Evolutionary conservation across 2,329 filamentous ascomycete species (phyloP).

Genomic region (Cladophialophora exuberans): DNA sequence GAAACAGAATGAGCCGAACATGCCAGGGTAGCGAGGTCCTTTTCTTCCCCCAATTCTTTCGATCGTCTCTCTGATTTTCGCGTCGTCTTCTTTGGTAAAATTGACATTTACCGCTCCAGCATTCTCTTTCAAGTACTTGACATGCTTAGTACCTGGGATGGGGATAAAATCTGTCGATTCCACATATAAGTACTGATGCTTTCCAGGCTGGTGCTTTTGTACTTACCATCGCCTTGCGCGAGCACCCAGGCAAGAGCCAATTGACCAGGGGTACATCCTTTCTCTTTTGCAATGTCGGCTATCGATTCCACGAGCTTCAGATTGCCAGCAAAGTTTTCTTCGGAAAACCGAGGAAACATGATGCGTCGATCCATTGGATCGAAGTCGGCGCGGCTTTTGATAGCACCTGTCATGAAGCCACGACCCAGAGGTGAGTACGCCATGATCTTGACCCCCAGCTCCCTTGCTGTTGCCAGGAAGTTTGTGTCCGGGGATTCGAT

Average conservation of each 20-base stretch:
- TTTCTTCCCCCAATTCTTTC: constrained; percentile 12
- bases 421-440: constrained; percentile 48
- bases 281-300: constrained; percentile 53
- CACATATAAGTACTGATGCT: background rate
- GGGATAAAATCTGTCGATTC: constrained; percentile 56
- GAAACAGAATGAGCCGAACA: constrained; percentile 2
- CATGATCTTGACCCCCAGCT: constrained; percentile 45
- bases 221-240: constrained; percentile 54
- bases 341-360: constrained; percentile 52
- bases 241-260: constrained; percentile 67
- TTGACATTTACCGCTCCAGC: constrained; percentile 16
- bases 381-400: constrained; percentile 45
- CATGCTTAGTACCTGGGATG: constrained; percentile 59
- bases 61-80: constrained; percentile 14
- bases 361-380: constrained; percentile 51
- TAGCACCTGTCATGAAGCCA: constrained; percentile 48
- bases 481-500: constrained; percentile 46
- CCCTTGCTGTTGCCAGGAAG: constrained; percentile 36
- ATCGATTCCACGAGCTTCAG: constrained; percentile 57
- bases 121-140: constrained; percentile 52
- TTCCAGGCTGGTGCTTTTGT: background rate
- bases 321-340: constrained; percentile 61
- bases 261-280: constrained; percentile 59
- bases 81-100: constrained; percentile 15
- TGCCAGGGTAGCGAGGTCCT: constrained; percentile 12